Evolutionary conservation across 257 asterid genomes (phyloP).

Genomic region (Verbascum thapsus): DNA sequence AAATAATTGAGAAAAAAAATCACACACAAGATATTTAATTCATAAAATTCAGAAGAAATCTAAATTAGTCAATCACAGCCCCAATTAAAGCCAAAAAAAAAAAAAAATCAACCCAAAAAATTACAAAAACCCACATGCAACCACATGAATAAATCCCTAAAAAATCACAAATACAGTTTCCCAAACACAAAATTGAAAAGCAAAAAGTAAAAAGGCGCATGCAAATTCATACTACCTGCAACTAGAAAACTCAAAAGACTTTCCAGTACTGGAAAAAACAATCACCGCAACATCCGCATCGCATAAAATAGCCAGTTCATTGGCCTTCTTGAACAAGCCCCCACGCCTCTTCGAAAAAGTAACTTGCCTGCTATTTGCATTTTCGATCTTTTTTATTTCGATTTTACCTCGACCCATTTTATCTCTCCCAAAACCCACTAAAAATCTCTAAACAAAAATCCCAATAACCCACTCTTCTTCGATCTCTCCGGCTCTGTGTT

Average conservation of each 20-base stretch:
- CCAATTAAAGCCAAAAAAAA: background rate
- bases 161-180: constrained; percentile 16
- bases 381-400: constrained; percentile 79
- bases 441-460: constrained; percentile 18
- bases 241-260: constrained; percentile 64
- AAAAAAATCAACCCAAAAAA: background rate
- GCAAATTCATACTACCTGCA: constrained; percentile 51
- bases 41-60: background rate
- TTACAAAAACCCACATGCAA: constrained; percentile 33
- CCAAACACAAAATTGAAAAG: constrained; percentile 8
- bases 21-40: background rate
- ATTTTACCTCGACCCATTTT: constrained; percentile 82
- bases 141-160: constrained; percentile 24
- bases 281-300: constrained; percentile 80
- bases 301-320: constrained; percentile 75
- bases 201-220: background rate
- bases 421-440: constrained; percentile 35
- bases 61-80: constrained; percentile 6
- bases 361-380: constrained; percentile 73
- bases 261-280: constrained; percentile 75
- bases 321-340: constrained; percentile 76
- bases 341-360: constrained; percentile 75
- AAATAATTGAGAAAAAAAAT: too few species aligned
- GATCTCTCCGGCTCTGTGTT: background rate
- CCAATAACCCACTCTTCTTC: background rate